Evolutionary conservation across 2,329 filamentous ascomycete genomes (phyloP).

Genomic region (Venturia oleaginea): DNA sequence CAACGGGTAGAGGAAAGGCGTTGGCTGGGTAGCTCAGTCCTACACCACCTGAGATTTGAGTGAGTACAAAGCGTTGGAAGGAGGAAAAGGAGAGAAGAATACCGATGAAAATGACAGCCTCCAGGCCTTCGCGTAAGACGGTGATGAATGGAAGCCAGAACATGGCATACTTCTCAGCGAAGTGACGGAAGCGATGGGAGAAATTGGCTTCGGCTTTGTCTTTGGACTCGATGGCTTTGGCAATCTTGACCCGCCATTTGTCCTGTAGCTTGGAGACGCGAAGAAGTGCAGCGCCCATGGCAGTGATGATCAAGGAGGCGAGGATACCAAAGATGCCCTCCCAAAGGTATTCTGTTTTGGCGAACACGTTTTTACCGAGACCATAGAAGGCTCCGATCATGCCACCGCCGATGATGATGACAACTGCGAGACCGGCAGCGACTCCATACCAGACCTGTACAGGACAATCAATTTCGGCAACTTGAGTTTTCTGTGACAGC

Average conservation of each 20-base stretch:
- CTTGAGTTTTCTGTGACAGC: background rate
- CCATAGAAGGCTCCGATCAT: conserved; percentile 68
- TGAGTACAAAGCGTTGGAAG: background rate
- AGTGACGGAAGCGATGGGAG: conserved; percentile 48
- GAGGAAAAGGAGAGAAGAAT: background rate
- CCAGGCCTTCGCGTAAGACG: conserved; percentile 76
- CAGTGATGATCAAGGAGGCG: conserved; percentile 68
- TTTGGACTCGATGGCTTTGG: conserved; percentile 54
- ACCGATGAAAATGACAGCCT: conserved; percentile 70
- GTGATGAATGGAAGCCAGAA: conserved; percentile 81
- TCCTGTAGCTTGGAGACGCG: conserved; percentile 75
- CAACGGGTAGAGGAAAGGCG: conserved; percentile 67
- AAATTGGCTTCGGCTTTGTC: conserved; percentile 31
- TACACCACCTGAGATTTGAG: conserved; percentile 52
- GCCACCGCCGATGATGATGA: conserved; percentile 52
- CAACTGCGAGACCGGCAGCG: conserved; percentile 52
- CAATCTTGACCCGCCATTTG: conserved; percentile 80
- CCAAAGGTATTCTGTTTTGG: conserved; percentile 63
- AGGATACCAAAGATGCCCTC: conserved; percentile 71
- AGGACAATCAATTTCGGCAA: background rate
- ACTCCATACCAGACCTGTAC: conserved; percentile 60
- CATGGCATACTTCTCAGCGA: conserved; percentile 72
- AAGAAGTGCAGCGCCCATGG: conserved; percentile 72
- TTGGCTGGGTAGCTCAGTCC: conserved; percentile 65
- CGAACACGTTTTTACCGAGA: conserved; percentile 58